These are phyloP conservation scores for Candida silvicultrix DNA, from an alignment of 805 yeast genomes.

Conservation along the genomic window DNA sequence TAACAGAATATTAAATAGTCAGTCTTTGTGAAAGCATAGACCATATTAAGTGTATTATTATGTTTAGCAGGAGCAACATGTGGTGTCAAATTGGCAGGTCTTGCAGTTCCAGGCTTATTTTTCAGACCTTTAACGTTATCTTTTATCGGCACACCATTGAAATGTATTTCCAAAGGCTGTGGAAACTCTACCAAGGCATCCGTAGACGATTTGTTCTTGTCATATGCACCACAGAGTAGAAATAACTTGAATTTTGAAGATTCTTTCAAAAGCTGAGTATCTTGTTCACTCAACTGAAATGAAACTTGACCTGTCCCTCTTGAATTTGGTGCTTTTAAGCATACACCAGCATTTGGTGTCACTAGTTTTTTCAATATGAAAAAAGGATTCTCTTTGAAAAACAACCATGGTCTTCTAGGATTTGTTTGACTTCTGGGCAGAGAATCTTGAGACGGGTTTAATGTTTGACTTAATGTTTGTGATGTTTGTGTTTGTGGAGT, in stretches of 20 bases:
- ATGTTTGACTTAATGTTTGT: conserved; percentile 2
- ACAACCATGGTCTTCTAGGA: conserved; percentile 33
- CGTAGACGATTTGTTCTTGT: conserved; percentile 14
- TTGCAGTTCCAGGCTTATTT: conserved; percentile 69
- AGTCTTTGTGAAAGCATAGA: conserved; percentile 51
- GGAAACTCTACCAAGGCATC: conserved; percentile 58
- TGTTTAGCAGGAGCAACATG: conserved; percentile 26
- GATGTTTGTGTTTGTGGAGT: background rate
- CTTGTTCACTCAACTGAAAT: conserved; percentile 39
- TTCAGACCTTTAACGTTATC: conserved; percentile 70
- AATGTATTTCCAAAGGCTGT: conserved; percentile 55
- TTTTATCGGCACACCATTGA: conserved; percentile 45
- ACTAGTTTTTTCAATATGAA: conserved; percentile 42
- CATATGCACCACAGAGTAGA: conserved; percentile 48
- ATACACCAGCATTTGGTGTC: conserved; percentile 40
- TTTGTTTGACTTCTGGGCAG: conserved; percentile 5
- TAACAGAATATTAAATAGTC: conserved; percentile 50
- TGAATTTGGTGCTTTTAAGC: conserved; percentile 32
- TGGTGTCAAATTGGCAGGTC: conserved; percentile 73
- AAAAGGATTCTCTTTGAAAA: conserved; percentile 52
- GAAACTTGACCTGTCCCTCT: conserved; percentile 38
- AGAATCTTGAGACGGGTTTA: conserved; percentile 5
- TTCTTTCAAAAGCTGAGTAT: conserved; percentile 28
- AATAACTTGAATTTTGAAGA: conserved; percentile 32
- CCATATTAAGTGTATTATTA: conserved; percentile 40